These are phyloP conservation scores for Fonsecaea multimorphosa DNA, from an alignment of 2,329 filamentous ascomycete species.

Conservation along the genomic window DNA sequence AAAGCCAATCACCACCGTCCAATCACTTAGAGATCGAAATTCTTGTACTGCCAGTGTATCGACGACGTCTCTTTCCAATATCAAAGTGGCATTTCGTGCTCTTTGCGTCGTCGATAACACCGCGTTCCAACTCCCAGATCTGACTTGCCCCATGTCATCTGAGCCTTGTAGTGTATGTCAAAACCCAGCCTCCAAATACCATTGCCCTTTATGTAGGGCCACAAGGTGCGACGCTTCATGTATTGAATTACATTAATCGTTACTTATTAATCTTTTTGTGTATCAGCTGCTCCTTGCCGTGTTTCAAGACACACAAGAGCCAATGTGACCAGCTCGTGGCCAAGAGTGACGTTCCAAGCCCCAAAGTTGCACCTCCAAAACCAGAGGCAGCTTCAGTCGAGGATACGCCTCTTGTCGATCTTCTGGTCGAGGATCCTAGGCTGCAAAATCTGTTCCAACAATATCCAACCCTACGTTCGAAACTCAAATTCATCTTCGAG, in stretches of 20 bases:
- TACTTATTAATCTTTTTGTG: slow-evolving; percentile 22
- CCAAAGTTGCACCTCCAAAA: slow-evolving; percentile 33
- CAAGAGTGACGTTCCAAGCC: slow-evolving; percentile 23
- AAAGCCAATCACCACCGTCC: not conserved
- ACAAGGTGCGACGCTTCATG: slow-evolving; percentile 40
- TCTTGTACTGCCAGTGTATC: no score
- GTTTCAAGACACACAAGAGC: slow-evolving; percentile 53
- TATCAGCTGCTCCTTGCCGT: slow-evolving; percentile 53
- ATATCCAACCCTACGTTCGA: slow-evolving; percentile 48
- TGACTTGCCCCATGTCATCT: slow-evolving; percentile 15
- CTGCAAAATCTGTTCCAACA: slow-evolving; percentile 44
- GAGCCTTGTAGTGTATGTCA: slow-evolving; percentile 42
- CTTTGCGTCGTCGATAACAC: not conserved
- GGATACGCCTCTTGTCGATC: slow-evolving; percentile 19
- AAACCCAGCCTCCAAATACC: slow-evolving; percentile 42
- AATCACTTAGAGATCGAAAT: not conserved
- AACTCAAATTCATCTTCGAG: slow-evolving; percentile 52
- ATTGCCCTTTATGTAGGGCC: slow-evolving; percentile 42
- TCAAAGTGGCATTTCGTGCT: not conserved
- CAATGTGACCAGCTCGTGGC: slow-evolving; percentile 45
- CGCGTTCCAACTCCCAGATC: not conserved
- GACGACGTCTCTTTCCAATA: not conserved
- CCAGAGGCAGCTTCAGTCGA: not conserved
- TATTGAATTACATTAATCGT: slow-evolving; percentile 7
- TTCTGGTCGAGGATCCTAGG: slow-evolving; percentile 22